These are phyloP conservation scores for Wallacemonas collosoma DNA, from an alignment of 208 protist genomes.

Conservation along the genomic window DNA sequence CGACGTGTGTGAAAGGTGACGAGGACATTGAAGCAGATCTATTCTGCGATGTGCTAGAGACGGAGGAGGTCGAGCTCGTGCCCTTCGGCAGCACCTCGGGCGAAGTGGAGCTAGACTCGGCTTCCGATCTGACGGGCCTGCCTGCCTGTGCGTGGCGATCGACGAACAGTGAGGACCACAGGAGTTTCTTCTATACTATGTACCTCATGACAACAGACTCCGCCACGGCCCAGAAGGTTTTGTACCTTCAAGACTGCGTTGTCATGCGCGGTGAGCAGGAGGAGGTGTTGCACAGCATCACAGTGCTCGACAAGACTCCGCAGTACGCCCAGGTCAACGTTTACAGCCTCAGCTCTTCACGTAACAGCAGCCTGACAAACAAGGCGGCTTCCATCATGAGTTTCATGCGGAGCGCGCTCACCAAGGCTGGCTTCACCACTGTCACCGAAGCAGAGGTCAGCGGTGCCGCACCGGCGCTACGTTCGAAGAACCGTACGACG, in stretches of 20 bases:
- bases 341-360: conserved; percentile 26
- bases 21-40: conserved; percentile 70
- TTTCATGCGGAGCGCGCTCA: conserved; percentile 55
- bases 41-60: conserved; percentile 76
- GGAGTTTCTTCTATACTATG: conserved; percentile 63
- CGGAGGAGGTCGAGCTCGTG: conserved; percentile 68
- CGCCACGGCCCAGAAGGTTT: conserved; percentile 21
- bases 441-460: conserved; percentile 50
- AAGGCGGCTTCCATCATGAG: conserved; percentile 58
- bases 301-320: conserved; percentile 34
- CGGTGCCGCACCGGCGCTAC: conserved; percentile 11
- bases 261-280: conserved; percentile 41
- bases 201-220: conserved; percentile 54
- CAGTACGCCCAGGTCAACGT: conserved; percentile 61
- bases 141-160: conserved; percentile 69
- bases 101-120: conserved; percentile 43
- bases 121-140: conserved; percentile 41
- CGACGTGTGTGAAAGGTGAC: conserved; percentile 59
- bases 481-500: conserved; percentile 17
- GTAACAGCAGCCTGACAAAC: conserved; percentile 7
- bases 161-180: conserved; percentile 65
- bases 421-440: conserved; percentile 46
- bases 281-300: conserved; percentile 73
- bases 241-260: conserved; percentile 62
- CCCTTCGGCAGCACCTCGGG: conserved; percentile 54